phyloP scores from a whole-genome alignment of 192 early-diverging fungal genomes.

The Backusella morwellensis region DNA sequence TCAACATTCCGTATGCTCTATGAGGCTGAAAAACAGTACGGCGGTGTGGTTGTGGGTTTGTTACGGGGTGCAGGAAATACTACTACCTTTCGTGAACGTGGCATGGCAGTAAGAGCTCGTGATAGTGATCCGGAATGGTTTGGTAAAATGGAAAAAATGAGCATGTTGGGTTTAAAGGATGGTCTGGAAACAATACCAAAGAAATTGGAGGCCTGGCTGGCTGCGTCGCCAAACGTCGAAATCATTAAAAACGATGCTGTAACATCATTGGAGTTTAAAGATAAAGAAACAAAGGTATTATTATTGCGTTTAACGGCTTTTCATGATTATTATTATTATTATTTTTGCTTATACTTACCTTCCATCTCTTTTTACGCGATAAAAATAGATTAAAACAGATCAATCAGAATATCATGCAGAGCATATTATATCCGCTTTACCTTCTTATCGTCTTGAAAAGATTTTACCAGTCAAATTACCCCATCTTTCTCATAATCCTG shows the following conservation, averaged over 20 bases:
- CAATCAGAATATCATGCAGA: conserved; percentile 40
- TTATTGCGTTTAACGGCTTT: not conserved
- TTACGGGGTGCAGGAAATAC: conserved; percentile 7
- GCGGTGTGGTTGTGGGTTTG: conserved; percentile 49
- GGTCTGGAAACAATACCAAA: conserved; percentile 73
- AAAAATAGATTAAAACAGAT: conserved; percentile 33
- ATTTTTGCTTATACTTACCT: not conserved
- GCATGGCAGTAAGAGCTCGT: conserved; percentile 29
- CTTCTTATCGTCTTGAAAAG: conserved; percentile 44
- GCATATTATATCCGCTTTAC: conserved; percentile 71
- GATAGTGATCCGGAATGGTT: conserved; percentile 54
- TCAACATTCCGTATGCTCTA: conserved; percentile 73
- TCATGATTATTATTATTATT: not conserved
- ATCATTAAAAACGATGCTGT: conserved; percentile 48
- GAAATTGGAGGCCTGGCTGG: conserved; percentile 53
- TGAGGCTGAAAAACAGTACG: conserved; percentile 60
- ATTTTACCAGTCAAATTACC: conserved; percentile 39
- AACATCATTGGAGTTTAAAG: conserved; percentile 35
- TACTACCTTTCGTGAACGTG: conserved; percentile 35
- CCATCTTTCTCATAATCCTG: conserved; percentile 60
- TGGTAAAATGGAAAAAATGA: conserved; percentile 51
- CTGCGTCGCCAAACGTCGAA: conserved; percentile 53
- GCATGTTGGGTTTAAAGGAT: conserved; percentile 79
- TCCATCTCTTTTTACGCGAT: not conserved
- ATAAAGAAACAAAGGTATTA: conserved; percentile 40